A percentile compares a stretch with the other conserved stretches of the same genome.
These are phyloP conservation scores for Populus alba DNA, from an alignment of 345 rosid genomes.

Conservation along the genomic window DNA sequence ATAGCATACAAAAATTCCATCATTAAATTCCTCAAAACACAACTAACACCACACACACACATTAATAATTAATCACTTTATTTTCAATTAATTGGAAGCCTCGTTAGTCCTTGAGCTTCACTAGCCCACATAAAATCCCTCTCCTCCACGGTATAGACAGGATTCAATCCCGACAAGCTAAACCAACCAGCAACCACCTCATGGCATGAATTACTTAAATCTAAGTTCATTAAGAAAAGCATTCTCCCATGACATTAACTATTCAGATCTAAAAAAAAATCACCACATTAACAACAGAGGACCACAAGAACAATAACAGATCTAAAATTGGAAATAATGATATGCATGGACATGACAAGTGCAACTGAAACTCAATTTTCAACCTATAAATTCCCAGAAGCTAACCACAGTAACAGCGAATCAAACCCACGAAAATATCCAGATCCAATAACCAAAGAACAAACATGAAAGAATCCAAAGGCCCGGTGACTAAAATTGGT, in stretches of 20 bases:
- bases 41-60: background rate
- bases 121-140: background rate
- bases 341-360: background rate
- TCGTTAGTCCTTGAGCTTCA: background rate
- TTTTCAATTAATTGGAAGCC: background rate
- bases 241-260: background rate
- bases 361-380: background rate
- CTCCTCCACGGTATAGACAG: background rate
- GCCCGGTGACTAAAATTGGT: background rate
- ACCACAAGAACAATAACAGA: background rate
- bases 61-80: background rate
- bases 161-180: background rate
- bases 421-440: background rate
- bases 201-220: background rate
- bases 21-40: background rate
- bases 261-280: background rate
- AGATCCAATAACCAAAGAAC: background rate
- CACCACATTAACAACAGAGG: background rate
- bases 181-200: background rate
- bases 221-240: background rate
- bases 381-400: background rate
- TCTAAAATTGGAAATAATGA: background rate
- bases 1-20: background rate
- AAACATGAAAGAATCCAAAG: background rate
- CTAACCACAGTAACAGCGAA: background rate